Evolutionary conservation across 176 grass and related monocot genomes (phyloP), one percentile per base, ranked within the genome.

Genomic region (Avena atlantica): DNA sequence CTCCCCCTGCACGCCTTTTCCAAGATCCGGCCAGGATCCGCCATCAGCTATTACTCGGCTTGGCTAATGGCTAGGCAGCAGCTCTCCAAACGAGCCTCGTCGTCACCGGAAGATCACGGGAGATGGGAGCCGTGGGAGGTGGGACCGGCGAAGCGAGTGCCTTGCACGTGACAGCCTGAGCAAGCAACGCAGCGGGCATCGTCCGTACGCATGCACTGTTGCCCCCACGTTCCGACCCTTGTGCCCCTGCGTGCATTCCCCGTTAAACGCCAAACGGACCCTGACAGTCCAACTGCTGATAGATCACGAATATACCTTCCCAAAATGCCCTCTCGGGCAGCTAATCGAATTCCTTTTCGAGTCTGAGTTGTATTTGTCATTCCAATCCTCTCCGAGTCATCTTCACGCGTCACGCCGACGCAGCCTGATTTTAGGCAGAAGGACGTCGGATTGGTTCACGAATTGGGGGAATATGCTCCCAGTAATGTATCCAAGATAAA

Each of bases 321-420:
- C 64, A 55, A 78, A 90, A 62, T 87, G 5, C 84, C 89, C 79
- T 64, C 13, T 69, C 64, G 27, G 25, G 0, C 49, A 42, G 40
- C 37, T 40, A 40, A 42, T 42, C 5, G 40, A 42, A 7, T 42
- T 40, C 37, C 37, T 40, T 40, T 40, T 40, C 6, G 37, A 40
- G 37, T 5, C 37, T 40, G 37, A 40, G 37, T 40, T 40, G 37
- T 40, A 40, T 40, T 40, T 40, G 37, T 40, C 37, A 6, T 40
- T 40, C 36, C 37, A 40, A 40, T 40, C 37, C 37, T 40, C 37
- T 40, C 37, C 31, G 31, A 34, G 31, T 3, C 31, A 34, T 34
- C 31, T 34, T 34, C 31, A 34, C 31, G 2, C 31, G 0, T 3
- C 31, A 34, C 31, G 31, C 31, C 31, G 31, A 34, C 31, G 31